Evolutionary conservation across 2,329 filamentous ascomycete genomes (phyloP).

Genomic region (Calonectria crousiana): DNA sequence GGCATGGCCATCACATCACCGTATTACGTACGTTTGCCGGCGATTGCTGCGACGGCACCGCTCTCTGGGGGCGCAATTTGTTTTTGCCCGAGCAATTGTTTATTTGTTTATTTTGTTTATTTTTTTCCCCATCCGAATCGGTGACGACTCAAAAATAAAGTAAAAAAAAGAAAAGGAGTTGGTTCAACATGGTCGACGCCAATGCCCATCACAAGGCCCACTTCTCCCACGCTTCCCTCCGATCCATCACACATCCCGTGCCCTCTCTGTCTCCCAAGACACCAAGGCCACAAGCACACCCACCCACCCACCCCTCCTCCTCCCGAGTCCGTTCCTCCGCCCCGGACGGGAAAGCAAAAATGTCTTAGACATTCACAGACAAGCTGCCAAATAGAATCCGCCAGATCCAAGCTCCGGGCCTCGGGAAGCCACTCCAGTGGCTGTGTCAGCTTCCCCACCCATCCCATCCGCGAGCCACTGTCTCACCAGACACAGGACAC

Average conservation of each 20-base stretch:
- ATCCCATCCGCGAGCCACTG: neutral
- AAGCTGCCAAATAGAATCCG: neutral
- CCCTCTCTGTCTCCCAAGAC: neutral
- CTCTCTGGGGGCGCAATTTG: neutral
- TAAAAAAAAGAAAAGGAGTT: no score
- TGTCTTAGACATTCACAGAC: conserved; percentile 36
- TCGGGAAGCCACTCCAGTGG: conserved; percentile 16
- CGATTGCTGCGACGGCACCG: neutral
- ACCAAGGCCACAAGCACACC: neutral
- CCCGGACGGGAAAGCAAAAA: conserved; percentile 10
- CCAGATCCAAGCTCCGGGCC: conserved; percentile 12
- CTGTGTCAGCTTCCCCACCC: neutral
- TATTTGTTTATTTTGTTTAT: neutral
- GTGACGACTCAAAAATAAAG: no score
- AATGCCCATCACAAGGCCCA: conserved; percentile 1
- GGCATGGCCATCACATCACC: neutral
- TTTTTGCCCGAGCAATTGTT: neutral
- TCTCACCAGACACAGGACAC: neutral
- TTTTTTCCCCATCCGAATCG: neutral
- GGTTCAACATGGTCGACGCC: neutral
- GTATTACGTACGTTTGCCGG: neutral
- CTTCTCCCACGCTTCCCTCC: neutral
- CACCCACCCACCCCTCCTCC: no score
- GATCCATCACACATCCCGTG: neutral
- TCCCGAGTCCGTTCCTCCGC: neutral